phyloP scores from a whole-genome alignment of 306 rosid genomes.

The Cucumis melo region DNA sequence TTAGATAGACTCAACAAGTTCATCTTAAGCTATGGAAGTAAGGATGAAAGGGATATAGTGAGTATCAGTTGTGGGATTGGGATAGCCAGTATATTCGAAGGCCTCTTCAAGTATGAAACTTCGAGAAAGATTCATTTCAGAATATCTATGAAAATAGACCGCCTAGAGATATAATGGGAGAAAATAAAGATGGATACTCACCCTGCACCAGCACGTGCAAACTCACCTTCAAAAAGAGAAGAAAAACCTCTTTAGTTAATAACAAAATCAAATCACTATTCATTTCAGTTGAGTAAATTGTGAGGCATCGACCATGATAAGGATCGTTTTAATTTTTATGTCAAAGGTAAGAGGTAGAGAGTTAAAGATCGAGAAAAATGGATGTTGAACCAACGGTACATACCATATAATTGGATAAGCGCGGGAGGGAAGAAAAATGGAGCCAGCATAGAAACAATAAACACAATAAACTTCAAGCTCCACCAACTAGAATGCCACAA shows the following conservation, averaged over 20 bases:
- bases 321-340: neutral
- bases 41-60: neutral
- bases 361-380: neutral
- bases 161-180: neutral
- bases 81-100: neutral
- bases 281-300: neutral
- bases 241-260: neutral
- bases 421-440: constrained; percentile 46
- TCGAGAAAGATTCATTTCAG: neutral
- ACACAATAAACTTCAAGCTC: constrained; percentile 38
- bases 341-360: neutral
- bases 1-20: neutral
- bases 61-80: neutral
- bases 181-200: constrained; percentile 15
- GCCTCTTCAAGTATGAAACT: neutral
- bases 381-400: neutral
- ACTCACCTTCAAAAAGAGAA: constrained; percentile 46
- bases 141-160: neutral
- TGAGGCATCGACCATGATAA: neutral
- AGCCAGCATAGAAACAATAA: constrained; percentile 42
- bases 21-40: neutral
- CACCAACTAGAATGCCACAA: constrained; percentile 79
- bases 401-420: constrained; percentile 59
- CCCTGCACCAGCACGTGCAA: constrained; percentile 91
- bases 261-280: neutral